Conservation (phyloP, 768 basidiomycete species). For the Lactarius indigo region DNA sequence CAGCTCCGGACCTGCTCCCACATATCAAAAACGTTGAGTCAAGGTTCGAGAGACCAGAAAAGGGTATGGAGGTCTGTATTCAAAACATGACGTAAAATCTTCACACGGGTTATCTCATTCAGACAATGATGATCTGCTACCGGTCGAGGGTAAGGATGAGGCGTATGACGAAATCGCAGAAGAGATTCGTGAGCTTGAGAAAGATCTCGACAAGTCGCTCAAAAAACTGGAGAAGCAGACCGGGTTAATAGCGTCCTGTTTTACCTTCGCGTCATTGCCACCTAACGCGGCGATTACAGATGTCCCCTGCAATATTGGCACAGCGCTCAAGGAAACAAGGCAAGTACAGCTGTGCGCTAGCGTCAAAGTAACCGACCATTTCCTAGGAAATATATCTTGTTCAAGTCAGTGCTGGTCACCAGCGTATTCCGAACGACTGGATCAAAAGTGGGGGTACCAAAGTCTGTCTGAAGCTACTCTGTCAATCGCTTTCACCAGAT, state of each 20-base stretch:
- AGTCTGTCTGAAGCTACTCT: conserved; percentile 39
- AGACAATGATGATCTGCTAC: conserved; percentile 71
- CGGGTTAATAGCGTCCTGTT: conserved; percentile 44
- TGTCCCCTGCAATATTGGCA: conserved; percentile 62
- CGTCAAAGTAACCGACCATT: conserved; percentile 1
- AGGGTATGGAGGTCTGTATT: conserved; percentile 41
- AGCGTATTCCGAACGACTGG: conserved; percentile 81
- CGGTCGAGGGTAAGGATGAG: conserved; percentile 80
- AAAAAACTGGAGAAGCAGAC: conserved; percentile 62
- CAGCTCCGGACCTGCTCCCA: conserved; percentile 74
- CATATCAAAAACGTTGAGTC: conserved; percentile 69
- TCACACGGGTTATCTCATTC: neutral
- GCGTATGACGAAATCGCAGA: conserved; percentile 74
- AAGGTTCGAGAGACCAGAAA: conserved; percentile 64
- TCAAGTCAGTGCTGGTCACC: conserved; percentile 57
- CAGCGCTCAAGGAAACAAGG: conserved; percentile 81
- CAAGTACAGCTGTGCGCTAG: conserved; percentile 26
- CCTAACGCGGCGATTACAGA: conserved; percentile 36
- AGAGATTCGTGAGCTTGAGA: conserved; percentile 70
- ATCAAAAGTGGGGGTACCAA: conserved; percentile 77
- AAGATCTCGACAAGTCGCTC: conserved; percentile 63
- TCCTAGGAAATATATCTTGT: conserved; percentile 85
- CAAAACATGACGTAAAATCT: neutral
- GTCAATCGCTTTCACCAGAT: conserved; percentile 1
- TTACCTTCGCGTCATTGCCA: neutral